phyloP scores from a whole-genome alignment of 2,329 filamentous ascomycete genomes.

The Xylaria sp. region DNA sequence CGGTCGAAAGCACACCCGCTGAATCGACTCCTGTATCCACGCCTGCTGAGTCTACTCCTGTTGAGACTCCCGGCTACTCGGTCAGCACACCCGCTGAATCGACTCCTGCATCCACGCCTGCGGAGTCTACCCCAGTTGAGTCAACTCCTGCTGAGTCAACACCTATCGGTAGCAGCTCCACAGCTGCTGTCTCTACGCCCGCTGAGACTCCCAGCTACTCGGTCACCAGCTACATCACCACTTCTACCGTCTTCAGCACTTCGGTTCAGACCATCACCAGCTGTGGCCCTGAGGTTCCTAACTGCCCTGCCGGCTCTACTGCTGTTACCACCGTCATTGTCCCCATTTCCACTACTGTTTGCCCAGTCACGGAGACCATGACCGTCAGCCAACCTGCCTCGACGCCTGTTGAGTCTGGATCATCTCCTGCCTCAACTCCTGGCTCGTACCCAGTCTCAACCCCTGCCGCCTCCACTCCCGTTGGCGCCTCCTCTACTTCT shows the following conservation, averaged over 20 bases:
- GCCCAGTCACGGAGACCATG: constrained; percentile 64
- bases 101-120: too few species aligned
- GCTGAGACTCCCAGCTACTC: constrained; percentile 28
- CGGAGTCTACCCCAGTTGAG: constrained; percentile 21
- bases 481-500: constrained; percentile 42
- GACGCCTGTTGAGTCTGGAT: constrained; percentile 3
- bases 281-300: constrained; percentile 56
- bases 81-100: constrained; percentile 4
- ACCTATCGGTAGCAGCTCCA: constrained; percentile 26
- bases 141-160: constrained; percentile 26
- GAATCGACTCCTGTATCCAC: constrained; percentile 13
- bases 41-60: constrained; percentile 20
- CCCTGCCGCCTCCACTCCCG: constrained; percentile 31
- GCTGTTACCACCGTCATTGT: constrained; percentile 60
- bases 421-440: constrained; percentile 35
- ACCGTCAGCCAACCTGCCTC: constrained; percentile 43
- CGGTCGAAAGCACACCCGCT: constrained; percentile 1
- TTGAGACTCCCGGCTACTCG: constrained; percentile 1
- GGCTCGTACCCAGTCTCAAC: constrained; percentile 19
- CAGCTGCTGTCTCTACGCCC: constrained; percentile 33
- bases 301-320: constrained; percentile 54
- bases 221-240: constrained; percentile 50
- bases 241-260: constrained; percentile 59
- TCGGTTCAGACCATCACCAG: constrained; percentile 56
- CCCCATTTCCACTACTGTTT: constrained; percentile 64